Conservation (phyloP, 805 yeast species). For the Ogataea trehaloabstinens region DNA sequence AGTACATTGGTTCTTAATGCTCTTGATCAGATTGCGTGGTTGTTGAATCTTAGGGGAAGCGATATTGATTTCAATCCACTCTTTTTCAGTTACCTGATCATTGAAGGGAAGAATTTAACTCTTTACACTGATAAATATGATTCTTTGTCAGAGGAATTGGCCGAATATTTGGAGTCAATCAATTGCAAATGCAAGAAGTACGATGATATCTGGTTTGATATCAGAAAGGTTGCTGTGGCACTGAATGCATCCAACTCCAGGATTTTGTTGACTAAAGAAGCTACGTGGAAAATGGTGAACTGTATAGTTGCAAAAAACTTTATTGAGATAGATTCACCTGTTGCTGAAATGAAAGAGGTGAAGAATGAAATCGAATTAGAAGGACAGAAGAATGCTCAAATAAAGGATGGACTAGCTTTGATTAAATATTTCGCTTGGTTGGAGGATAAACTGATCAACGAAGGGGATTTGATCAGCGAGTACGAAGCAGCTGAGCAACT, state of each 20-base stretch:
- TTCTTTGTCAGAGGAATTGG: conserved; percentile 24
- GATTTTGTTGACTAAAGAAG: conserved; percentile 51
- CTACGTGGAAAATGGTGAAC: conserved; percentile 69
- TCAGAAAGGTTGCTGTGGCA: conserved; percentile 36
- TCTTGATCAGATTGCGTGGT: conserved; percentile 89
- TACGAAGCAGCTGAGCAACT: conserved; percentile 63
- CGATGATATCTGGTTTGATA: conserved; percentile 43
- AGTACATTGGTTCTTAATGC: conserved; percentile 39
- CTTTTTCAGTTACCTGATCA: conserved; percentile 49
- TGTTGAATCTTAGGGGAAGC: conserved; percentile 68
- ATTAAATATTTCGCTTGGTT: conserved; percentile 57
- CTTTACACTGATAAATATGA: conserved; percentile 40
- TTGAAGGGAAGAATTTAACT: conserved; percentile 38
- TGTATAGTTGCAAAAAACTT: conserved; percentile 40
- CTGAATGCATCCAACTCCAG: conserved; percentile 23
- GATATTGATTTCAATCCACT: conserved; percentile 58
- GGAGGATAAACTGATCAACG: conserved; percentile 44
- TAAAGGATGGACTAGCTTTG: conserved; percentile 59
- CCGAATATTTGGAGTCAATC: conserved; percentile 39
- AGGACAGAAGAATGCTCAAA: conserved; percentile 52
- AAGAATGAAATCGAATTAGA: conserved; percentile 48
- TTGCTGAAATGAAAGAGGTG: conserved; percentile 50
- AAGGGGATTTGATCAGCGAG: conserved; percentile 54
- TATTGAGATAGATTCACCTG: conserved; percentile 52
- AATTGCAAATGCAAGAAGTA: conserved; percentile 45